These are phyloP conservation scores for Ophiostoma himal-ulmi DNA, from an alignment of 2,329 filamentous ascomycete species.

Conservation along the genomic window DNA sequence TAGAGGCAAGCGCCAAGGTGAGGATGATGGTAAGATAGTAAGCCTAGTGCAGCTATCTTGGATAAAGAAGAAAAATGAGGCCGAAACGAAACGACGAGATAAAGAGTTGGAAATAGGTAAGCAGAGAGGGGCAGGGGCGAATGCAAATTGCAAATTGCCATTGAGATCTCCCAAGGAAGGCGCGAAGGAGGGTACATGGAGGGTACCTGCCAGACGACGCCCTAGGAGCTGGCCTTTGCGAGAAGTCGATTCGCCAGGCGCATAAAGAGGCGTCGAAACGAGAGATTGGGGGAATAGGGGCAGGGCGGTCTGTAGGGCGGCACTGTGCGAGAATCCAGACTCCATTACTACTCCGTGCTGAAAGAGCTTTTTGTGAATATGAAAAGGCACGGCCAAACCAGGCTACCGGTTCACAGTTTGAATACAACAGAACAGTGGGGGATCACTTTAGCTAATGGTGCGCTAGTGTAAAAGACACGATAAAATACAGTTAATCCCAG, in stretches of 20 bases:
- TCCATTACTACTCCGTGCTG: background rate
- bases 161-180: background rate
- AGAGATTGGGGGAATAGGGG: constrained; percentile 2
- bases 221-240: background rate
- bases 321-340: background rate
- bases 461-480: background rate
- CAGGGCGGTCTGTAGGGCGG: constrained; percentile 1
- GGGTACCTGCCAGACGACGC: background rate
- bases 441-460: constrained; percentile 3
- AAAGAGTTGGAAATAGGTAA: background rate
- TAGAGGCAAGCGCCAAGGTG: background rate
- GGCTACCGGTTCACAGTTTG: background rate
- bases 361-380: background rate
- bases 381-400: background rate
- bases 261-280: background rate
- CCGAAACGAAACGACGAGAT: constrained; percentile 1
- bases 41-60: background rate
- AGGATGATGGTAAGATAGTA: background rate
- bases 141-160: background rate
- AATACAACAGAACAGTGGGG: background rate
- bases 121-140: background rate
- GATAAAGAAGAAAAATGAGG: background rate
- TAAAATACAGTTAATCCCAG: background rate
- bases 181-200: background rate
- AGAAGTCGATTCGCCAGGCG: background rate